These are phyloP conservation scores for Aspergillus candidus DNA, from an alignment of 2,329 filamentous ascomycete species.

Conservation along the genomic window DNA sequence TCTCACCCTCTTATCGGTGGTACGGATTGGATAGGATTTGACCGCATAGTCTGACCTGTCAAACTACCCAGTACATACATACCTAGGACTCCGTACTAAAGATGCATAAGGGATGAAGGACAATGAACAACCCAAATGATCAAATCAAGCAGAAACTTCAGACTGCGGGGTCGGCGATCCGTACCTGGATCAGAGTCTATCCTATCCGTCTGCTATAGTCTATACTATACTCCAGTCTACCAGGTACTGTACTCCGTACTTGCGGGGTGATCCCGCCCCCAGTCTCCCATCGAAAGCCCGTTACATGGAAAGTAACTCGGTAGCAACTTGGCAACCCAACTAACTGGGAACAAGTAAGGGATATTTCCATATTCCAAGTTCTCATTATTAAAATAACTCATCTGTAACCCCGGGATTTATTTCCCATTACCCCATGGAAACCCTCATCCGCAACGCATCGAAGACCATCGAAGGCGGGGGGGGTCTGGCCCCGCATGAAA, in stretches of 20 bases:
- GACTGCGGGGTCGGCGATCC: conserved; percentile 16
- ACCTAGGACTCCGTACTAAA: too few species aligned
- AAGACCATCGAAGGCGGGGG: too few species aligned
- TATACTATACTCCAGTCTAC: conserved; percentile 1
- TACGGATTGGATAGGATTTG: too few species aligned
- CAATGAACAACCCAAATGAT: too few species aligned
- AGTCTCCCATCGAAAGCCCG: not conserved
- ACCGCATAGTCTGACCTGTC: too few species aligned
- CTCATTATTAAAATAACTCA: conserved; percentile 17
- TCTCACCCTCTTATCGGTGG: too few species aligned
- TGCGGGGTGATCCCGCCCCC: conserved; percentile 10
- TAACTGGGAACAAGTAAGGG: not conserved
- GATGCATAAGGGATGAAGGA: too few species aligned
- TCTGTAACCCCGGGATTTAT: not conserved
- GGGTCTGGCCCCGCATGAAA: too few species aligned
- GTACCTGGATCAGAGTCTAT: conserved; percentile 15
- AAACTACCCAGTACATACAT: too few species aligned
- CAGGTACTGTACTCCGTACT: conserved; percentile 8
- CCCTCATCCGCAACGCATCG: conserved; percentile 1
- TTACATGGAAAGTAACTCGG: not conserved
- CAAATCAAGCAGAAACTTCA: conserved; percentile 7
- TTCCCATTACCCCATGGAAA: conserved; percentile 14
- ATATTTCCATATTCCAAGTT: not conserved
- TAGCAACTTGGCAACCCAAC: not conserved
- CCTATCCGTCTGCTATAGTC: not conserved